Base-by-base conservation (phyloP, 2,329 filamentous ascomycete species). In the Colletotrichum sp. region DNA sequence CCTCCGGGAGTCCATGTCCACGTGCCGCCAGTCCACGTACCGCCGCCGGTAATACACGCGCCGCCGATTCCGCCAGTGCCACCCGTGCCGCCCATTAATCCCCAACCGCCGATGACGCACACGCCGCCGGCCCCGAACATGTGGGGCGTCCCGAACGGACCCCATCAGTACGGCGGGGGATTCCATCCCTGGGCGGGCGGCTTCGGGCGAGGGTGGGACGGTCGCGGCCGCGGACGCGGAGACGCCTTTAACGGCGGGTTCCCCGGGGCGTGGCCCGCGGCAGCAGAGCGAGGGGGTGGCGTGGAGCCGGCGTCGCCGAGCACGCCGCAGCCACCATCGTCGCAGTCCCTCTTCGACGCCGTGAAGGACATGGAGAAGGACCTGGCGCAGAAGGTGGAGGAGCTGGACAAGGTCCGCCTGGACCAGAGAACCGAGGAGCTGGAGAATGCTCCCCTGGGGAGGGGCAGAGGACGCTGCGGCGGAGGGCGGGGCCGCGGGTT, bases 351-450 rank as follows among this genome's bases (percentile, higher is more conserved):
- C 32, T 76, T 73, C 27, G 55, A 27, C 13, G 71, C 66, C 22
- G 61, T 67, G 6, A 44, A 77, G 34, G 71, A 49, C 5, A 70
- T 70, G 59, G 71, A 66, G 61, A 39, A 22, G 32, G 61, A 71
- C 9, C 27, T 75, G 19, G 61, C 52, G 29, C 52, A 64, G n/a
- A 71, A 75, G 44, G 52, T 77, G 2, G 79, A 79, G 30, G 71
- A 72, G 39, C 34, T 79, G 57, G 78, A 61, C 70, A 75, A 78
- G 55, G 6, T 30, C 27, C 49, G 68, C 4, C 34, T 63, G 16
- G 36, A 55, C 16, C 74, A 27, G 36, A 44, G 29, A 57, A 61
- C 16, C 32, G 70, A 29, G 73, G 65, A 27, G 77, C 76, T n/a
- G 61, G 78, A 44, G 67, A 34, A 63, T 29, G 8, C 57, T n/a